These are phyloP conservation scores for Venturia aucupariae DNA, from an alignment of 2,329 filamentous ascomycete species.

Conservation along the genomic window DNA sequence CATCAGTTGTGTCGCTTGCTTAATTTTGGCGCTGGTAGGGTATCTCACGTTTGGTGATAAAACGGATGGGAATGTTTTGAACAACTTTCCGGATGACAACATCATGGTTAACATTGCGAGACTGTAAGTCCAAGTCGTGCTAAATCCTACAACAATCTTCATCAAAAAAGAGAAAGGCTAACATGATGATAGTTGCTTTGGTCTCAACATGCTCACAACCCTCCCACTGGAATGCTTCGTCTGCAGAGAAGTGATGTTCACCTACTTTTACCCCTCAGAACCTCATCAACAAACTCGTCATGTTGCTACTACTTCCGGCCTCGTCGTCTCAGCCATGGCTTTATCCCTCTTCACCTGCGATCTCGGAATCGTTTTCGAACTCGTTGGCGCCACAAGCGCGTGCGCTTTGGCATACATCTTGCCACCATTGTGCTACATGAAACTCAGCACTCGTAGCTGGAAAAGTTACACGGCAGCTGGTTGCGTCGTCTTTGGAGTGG, in stretches of 20 bases:
- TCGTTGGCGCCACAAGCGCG: slow-evolving; percentile 91
- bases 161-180: slow-evolving; percentile 1
- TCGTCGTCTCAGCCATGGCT: slow-evolving; percentile 70
- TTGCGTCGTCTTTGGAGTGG: slow-evolving; percentile 68
- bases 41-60: slow-evolving; percentile 89
- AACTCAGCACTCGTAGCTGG: slow-evolving; percentile 70
- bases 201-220: slow-evolving; percentile 97
- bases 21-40: slow-evolving; percentile 77
- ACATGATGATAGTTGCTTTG: slow-evolving; percentile 58
- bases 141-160: neutral
- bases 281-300: slow-evolving; percentile 79
- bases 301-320: slow-evolving; percentile 70
- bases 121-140: slow-evolving; percentile 39
- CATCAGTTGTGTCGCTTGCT: slow-evolving; percentile 84
- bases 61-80: slow-evolving; percentile 91
- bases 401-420: slow-evolving; percentile 92
- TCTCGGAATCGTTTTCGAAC: slow-evolving; percentile 85
- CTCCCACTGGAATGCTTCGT: slow-evolving; percentile 95
- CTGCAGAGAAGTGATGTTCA: slow-evolving; percentile 91
- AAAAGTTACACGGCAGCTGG: slow-evolving; percentile 61
- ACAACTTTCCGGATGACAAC: slow-evolving; percentile 91
- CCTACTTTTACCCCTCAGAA: slow-evolving; percentile 57
- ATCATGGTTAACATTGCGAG: slow-evolving; percentile 90
- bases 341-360: slow-evolving; percentile 84
- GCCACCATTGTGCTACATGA: slow-evolving; percentile 90